Evolutionary conservation across 176 grass and related monocot species (phyloP).

Genomic region (Pontederia paniculata): DNA sequence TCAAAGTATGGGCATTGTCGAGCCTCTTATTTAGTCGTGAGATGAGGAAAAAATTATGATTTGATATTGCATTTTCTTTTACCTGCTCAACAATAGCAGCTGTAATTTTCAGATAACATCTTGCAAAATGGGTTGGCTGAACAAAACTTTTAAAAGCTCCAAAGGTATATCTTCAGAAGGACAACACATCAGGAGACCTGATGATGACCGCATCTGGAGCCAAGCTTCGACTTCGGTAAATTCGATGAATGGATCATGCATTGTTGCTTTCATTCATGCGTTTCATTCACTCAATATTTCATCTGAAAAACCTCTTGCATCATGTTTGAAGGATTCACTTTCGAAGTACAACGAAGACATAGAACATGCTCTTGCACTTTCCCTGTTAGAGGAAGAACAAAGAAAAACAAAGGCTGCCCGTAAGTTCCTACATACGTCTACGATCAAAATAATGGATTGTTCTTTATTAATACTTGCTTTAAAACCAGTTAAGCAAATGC

Average conservation of each 20-base stretch:
- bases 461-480: no score
- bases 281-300: no score
- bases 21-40: no score
- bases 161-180: constrained; percentile 64
- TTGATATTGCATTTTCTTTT: no score
- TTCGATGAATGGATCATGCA: no score
- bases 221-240: constrained; percentile 25
- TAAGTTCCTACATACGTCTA: constrained; percentile 23
- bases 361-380: constrained; percentile 81
- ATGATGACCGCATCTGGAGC: constrained; percentile 17
- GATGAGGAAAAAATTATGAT: no score
- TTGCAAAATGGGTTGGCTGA: constrained; percentile 64
- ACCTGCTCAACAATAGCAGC: neutral
- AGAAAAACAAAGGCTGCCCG: constrained; percentile 58
- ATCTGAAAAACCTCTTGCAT: neutral
- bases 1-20: no score
- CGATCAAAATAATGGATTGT: neutral
- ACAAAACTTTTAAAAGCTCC: constrained; percentile 61
- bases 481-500: no score
- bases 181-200: constrained; percentile 41
- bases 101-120: neutral
- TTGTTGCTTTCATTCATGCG: no score
- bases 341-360: constrained; percentile 59
- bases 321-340: constrained; percentile 27
- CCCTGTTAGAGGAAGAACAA: constrained; percentile 58